These are phyloP conservation scores for Didymosphaeria variabile DNA, from an alignment of 2,329 filamentous ascomycete genomes.

Conservation along the genomic window DNA sequence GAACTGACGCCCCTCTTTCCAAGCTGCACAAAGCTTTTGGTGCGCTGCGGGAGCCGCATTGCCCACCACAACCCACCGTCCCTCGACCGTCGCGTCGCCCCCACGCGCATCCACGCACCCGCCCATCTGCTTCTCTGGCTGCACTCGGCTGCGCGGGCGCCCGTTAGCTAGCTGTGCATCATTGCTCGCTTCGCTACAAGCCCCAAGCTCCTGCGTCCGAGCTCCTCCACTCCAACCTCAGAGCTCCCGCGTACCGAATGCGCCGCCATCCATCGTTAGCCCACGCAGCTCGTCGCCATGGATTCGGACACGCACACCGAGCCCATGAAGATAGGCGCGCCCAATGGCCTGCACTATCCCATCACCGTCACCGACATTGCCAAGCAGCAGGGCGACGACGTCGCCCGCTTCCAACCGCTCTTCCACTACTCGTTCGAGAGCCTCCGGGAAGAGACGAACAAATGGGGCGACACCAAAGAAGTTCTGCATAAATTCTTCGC, in stretches of 20 bases:
- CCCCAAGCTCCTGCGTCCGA: conserved; percentile 26
- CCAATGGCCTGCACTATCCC: conserved; percentile 78
- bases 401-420: conserved; percentile 79
- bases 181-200: conserved; percentile 19
- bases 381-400: conserved; percentile 75
- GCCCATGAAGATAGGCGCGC: conserved; percentile 60
- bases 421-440: conserved; percentile 90
- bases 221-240: conserved; percentile 25
- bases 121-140: neutral
- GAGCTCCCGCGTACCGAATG: conserved; percentile 37
- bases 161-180: conserved; percentile 2
- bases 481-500: conserved; percentile 76
- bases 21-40: conserved; percentile 8
- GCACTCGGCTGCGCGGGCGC: neutral
- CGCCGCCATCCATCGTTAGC: conserved; percentile 41
- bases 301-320: conserved; percentile 33
- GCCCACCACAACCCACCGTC: neutral
- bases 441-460: conserved; percentile 71
- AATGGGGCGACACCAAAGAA: conserved; percentile 76
- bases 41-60: conserved; percentile 6
- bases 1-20: conserved; percentile 2
- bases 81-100: neutral
- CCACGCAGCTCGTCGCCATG: conserved; percentile 27
- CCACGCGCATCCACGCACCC: neutral
- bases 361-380: conserved; percentile 90